A percentile compares a stretch with the other conserved stretches of the same genome.
Evolutionary conservation across 352 stramenopile species (phyloP).

Genomic region (Phytophthora hibernalis): DNA sequence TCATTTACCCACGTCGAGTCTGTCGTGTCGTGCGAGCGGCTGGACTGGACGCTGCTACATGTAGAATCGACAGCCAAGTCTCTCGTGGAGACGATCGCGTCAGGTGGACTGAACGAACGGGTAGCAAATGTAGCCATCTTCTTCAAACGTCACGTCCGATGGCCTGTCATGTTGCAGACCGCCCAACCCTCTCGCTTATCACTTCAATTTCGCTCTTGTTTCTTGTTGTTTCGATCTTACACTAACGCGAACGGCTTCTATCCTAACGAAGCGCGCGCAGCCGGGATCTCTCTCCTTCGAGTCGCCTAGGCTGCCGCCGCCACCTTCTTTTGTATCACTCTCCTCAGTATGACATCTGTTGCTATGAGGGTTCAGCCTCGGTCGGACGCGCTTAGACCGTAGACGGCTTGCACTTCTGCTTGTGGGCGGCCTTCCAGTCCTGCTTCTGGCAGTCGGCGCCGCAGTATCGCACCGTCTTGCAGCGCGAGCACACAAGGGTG

Average conservation of each 20-base stretch:
- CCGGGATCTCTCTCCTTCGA: constrained; percentile 31
- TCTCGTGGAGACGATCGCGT: background rate
- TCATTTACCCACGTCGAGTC: background rate
- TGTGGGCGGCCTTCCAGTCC: constrained; percentile 89
- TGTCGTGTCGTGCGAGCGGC: background rate
- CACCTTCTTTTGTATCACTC: constrained; percentile 31
- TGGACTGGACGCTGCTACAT: background rate
- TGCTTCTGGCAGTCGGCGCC: constrained; percentile 89
- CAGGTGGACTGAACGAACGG: too few relatives aligned
- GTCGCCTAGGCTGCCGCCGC: constrained; percentile 22
- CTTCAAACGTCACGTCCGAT: background rate
- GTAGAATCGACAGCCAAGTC: background rate
- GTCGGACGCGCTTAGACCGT: constrained; percentile 36
- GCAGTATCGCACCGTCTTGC: constrained; percentile 89
- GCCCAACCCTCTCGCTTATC: background rate
- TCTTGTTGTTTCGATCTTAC: constrained; percentile 38
- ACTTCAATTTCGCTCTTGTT: constrained; percentile 23
- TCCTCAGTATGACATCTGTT: constrained; percentile 32
- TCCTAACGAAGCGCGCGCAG: constrained; percentile 44
- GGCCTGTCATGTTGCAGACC: background rate
- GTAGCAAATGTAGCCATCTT: background rate
- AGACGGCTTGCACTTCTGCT: constrained; percentile 84
- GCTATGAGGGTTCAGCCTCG: constrained; percentile 26
- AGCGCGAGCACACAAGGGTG: constrained; percentile 86
- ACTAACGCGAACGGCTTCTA: constrained; percentile 45